Evolutionary conservation across 2,329 filamentous ascomycete species (phyloP), one percentile per base, ranked within the genome.

Genomic region (Alternaria burnsii): DNA sequence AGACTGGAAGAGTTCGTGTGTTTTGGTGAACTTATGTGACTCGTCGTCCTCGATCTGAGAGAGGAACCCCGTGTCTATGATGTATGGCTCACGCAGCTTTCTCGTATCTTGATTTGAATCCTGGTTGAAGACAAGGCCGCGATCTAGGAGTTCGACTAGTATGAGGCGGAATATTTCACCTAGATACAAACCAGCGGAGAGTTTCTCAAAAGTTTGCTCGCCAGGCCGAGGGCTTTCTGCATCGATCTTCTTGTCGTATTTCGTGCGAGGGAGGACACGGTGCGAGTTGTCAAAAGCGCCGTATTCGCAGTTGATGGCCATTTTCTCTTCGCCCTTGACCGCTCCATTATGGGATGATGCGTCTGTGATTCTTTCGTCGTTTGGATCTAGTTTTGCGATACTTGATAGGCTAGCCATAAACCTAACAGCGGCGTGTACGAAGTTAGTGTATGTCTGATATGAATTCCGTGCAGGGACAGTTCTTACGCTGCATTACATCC

Each of bases 251-350:
- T 77, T 62, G 59, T 82, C 81, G 70, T 80, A 97, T 59, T 87
- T 87, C 26, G 94, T 97, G 55, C 89, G 87, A 12, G 94, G 94
- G 12, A 97, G 89, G 55, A 97, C 90, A 72, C 90, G 86, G 82
- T 94, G 91, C 80, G 97, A 92, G 79, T 97, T 97, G 80, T 97
- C 94, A 75, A 98, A 97, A 34, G 94, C 94, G 68, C 94, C 94
- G 87, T 94, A 97, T 80, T 98, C 94, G 83, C 94, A 97, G 84
- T 97, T 97, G 83, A 98, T 97, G 53, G 93, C 93, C 85, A 97
- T 96, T 14, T 67, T 65, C 30, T 50, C 43, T n/a, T 60, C 50
- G 7, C 30, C 26, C 22, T 38, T 44, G 20, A 52, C 42, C 4
- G 36, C 43, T 24, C 50, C 28, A 11, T 51, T 55, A 20, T 48